Conservation (phyloP, 2,329 filamentous ascomycete genomes). For the Aspergillus transmontanensis region DNA sequence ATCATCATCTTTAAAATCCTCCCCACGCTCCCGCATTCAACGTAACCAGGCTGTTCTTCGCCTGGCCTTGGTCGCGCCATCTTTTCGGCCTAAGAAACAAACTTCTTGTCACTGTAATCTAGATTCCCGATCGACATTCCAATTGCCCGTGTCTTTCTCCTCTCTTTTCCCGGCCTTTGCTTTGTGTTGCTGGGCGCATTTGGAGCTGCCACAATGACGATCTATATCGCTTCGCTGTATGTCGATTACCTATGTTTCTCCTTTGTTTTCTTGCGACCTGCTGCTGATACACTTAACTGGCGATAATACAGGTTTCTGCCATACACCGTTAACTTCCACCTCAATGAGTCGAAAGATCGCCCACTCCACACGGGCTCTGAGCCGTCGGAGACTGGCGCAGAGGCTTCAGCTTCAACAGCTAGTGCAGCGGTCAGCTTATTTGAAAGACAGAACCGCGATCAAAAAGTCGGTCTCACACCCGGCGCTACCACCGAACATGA, state of each 20-base stretch:
- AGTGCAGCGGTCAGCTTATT: constrained; percentile 38
- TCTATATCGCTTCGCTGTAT: constrained; percentile 64
- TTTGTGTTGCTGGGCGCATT: background rate
- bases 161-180: constrained; percentile 6
- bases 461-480: constrained; percentile 37
- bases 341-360: constrained; percentile 49
- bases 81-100: background rate
- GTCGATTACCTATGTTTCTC: background rate
- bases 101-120: background rate
- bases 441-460: constrained; percentile 28
- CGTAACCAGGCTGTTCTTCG: background rate
- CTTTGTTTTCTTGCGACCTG: background rate
- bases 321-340: constrained; percentile 85
- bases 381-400: constrained; percentile 28
- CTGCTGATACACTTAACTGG: constrained; percentile 10
- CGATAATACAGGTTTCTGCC: constrained; percentile 72
- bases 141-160: constrained; percentile 1
- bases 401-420: constrained; percentile 27
- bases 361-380: constrained; percentile 42
- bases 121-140: constrained; percentile 4
- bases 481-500: constrained; percentile 47
- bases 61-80: background rate
- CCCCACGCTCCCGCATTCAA: background rate
- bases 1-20: background rate
- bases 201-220: constrained; percentile 51